Evolutionary conservation across 2,329 filamentous ascomycete genomes (phyloP), one percentile per base, ranked within the genome.

Genomic region (Pestalotiopsis sp.): DNA sequence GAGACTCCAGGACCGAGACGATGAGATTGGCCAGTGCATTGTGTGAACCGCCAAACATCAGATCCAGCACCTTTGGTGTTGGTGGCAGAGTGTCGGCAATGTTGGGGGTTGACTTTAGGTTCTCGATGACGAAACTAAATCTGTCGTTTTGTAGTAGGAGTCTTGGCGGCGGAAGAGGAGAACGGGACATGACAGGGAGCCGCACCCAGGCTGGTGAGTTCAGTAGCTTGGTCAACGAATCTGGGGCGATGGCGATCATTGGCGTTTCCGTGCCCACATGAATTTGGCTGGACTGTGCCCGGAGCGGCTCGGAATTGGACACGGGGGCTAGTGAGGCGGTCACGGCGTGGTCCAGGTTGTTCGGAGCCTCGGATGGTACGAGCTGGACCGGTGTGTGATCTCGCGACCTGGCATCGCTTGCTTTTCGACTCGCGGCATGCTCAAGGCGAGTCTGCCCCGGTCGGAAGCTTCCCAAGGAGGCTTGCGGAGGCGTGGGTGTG

Each of bases 21-120:
- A 61, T 61, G 30, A 61, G 58, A 35, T 61, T 61, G 14, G 58
- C 58, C n/a, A 61, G 58, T 20, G 40, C 58, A 20, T 61, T 61
- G 26, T 20, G 58, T 22, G 58, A 61, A 30, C 58, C 58, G 3
- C 58, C 58, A 39, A 61, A 61, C 58, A 61, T 10, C 2, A 61
- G 14, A 39, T 61, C 58, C 1, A 61, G 58, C 14, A 39, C 26
- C 58, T 61, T 61, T 35, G 58, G 58, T n/a, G 26, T 61, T 35
- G n/a, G 24, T 35, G 58, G 58, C 17, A 61, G 58, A 35, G 30
- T 22, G 24, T 20, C 30, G n/a, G 58, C 58, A 35, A 61, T 35
- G 35, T 61, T 61, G 11, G 58, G 58, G 9, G 35, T 61, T 14
- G 26, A 61, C n/a, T 20, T 35, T 11, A 61, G 58, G 4, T 11